Evolutionary conservation across 208 protist genomes (phyloP).

Genomic region (Leishmania amazonensis): DNA sequence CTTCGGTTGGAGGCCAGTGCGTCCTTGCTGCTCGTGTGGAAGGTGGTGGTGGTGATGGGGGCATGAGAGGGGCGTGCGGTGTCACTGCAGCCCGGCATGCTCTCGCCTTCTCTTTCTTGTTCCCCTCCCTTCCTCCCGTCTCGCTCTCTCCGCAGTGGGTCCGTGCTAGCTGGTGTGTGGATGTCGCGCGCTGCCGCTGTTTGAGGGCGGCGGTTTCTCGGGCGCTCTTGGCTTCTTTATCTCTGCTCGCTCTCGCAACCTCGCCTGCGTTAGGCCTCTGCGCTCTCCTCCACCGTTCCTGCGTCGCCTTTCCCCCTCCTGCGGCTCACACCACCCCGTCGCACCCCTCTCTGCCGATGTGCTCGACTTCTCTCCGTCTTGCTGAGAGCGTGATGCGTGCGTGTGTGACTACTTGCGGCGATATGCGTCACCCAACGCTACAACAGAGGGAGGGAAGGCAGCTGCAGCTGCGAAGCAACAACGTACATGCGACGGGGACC

Average conservation of each 20-base stretch:
- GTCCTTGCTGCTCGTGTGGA: not conserved
- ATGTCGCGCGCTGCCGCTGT: not conserved
- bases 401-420: not conserved
- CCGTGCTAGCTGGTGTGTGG: not conserved
- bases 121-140: not conserved
- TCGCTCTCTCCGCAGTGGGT: not conserved
- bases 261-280: not conserved
- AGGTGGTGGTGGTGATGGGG: not conserved
- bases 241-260: not conserved
- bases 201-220: not conserved
- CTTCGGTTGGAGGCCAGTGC: not conserved
- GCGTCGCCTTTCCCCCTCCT: not conserved
- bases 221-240: not conserved
- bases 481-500: not conserved
- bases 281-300: not conserved
- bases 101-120: not conserved
- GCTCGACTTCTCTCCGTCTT: not conserved
- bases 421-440: not conserved
- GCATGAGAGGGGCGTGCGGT: not conserved
- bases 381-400: not conserved
- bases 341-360: not conserved
- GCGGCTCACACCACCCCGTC: not conserved
- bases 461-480: not conserved
- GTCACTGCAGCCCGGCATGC: not conserved
- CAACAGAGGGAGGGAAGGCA: not conserved